A percentile compares a stretch with the other conserved stretches of the same genome.
Conservation (phyloP, 179 eudicot species). For the Silene noctiflora region DNA sequence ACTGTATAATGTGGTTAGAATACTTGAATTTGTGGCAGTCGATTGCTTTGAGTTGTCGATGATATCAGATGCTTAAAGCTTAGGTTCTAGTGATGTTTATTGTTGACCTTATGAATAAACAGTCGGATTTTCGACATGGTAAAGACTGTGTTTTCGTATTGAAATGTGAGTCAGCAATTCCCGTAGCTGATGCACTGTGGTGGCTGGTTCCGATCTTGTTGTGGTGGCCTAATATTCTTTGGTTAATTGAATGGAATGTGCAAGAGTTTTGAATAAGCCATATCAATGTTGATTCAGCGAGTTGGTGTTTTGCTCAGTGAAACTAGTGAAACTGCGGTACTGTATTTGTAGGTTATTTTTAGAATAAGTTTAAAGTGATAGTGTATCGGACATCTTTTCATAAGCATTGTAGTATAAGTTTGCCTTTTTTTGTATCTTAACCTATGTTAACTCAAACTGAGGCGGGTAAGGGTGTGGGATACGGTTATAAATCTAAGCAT, state of each 20-base stretch:
- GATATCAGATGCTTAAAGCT: not conserved
- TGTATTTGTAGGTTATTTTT: not conserved
- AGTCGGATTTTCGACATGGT: not conserved
- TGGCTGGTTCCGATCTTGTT: not conserved
- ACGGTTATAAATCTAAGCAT: not conserved
- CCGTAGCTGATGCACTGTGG: not conserved
- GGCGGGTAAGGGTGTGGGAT: not conserved
- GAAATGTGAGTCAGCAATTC: not conserved
- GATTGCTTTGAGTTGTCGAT: not conserved
- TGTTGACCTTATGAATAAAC: not conserved
- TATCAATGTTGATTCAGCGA: conserved; percentile 2
- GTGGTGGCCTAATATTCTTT: not conserved
- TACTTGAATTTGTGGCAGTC: not conserved
- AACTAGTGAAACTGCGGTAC: no score
- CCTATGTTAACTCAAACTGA: not conserved
- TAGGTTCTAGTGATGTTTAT: conserved; percentile 7
- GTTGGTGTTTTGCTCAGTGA: not conserved
- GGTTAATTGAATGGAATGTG: not conserved
- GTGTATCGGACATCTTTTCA: not conserved
- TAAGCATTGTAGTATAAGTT: not conserved
- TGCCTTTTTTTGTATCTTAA: not conserved
- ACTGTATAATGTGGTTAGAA: not conserved
- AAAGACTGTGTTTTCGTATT: not conserved
- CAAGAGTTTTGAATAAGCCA: not conserved
- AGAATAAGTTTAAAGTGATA: not conserved